Evolutionary conservation across 148 eudicot genomes (phyloP).

Genomic region (Tetragonia tetragonoides): DNA sequence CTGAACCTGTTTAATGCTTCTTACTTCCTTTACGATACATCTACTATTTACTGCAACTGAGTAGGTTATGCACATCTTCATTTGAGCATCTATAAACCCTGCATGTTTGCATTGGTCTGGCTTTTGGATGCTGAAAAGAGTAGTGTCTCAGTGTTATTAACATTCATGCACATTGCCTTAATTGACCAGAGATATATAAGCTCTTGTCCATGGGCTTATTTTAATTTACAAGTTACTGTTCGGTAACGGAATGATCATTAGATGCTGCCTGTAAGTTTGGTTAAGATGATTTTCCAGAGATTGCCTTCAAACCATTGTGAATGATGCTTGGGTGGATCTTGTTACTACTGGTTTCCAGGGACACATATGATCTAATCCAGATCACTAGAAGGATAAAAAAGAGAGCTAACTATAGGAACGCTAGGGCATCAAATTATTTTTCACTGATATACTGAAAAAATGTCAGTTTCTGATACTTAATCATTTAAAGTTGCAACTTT

Average conservation of each 20-base stretch:
- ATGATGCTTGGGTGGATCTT: background rate
- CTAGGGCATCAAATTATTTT: background rate
- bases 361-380: background rate
- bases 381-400: background rate
- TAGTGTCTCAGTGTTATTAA: background rate
- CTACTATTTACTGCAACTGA: background rate
- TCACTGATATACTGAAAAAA: background rate
- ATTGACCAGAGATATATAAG: too few relatives aligned
- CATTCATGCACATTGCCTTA: too few relatives aligned
- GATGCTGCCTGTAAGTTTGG: background rate
- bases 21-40: background rate
- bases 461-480: background rate
- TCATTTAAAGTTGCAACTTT: background rate
- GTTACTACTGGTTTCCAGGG: background rate
- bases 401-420: background rate
- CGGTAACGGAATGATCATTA: background rate
- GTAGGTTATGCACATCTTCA: background rate
- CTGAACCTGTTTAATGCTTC: background rate
- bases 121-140: background rate
- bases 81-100: background rate
- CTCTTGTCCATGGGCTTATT: too few relatives aligned
- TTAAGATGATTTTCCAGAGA: background rate
- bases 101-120: background rate
- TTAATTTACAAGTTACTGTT: too few relatives aligned
- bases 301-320: background rate